A percentile compares a stretch with the other conserved stretches of the same genome.
Evolutionary conservation across 164 flowering plant species (phyloP).

Genomic region (Chimonanthus salicifolius): DNA sequence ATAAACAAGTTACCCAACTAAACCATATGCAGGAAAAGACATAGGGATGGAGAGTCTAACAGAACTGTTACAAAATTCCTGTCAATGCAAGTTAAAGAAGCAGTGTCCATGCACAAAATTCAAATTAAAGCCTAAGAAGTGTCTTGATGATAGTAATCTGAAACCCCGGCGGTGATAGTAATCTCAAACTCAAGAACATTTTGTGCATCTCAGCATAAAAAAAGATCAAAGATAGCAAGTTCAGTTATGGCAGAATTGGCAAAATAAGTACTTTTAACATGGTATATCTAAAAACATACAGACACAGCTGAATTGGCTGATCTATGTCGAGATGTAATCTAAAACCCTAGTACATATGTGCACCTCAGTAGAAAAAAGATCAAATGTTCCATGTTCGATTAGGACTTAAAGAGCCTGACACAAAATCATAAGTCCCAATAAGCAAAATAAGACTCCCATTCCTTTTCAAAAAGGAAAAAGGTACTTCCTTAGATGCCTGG

Average conservation of each 20-base stretch:
- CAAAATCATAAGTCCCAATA: not conserved
- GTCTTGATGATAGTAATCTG: not conserved
- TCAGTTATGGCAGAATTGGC: too few relatives aligned
- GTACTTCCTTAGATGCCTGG: too few relatives aligned
- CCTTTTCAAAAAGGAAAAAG: not conserved
- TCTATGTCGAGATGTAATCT: too few relatives aligned
- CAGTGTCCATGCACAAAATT: not conserved
- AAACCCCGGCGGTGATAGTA: too few relatives aligned
- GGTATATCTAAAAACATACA: too few relatives aligned
- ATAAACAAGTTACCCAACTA: too few relatives aligned
- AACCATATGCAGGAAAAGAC: not conserved
- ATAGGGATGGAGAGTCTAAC: not conserved
- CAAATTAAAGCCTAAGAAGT: not conserved
- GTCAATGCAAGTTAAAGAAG: not conserved
- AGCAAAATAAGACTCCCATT: not conserved
- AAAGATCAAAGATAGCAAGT: not conserved
- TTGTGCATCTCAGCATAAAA: not conserved
- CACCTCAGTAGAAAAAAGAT: not conserved
- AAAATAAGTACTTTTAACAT: too few relatives aligned
- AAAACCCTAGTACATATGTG: too few relatives aligned
- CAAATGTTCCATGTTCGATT: not conserved
- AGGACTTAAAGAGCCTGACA: not conserved
- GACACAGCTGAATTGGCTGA: too few relatives aligned
- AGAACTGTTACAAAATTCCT: not conserved
- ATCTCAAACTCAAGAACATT: too few relatives aligned